phyloP scores from a whole-genome alignment of 2,329 filamentous ascomycete species.

The Gremmenia infestans region DNA sequence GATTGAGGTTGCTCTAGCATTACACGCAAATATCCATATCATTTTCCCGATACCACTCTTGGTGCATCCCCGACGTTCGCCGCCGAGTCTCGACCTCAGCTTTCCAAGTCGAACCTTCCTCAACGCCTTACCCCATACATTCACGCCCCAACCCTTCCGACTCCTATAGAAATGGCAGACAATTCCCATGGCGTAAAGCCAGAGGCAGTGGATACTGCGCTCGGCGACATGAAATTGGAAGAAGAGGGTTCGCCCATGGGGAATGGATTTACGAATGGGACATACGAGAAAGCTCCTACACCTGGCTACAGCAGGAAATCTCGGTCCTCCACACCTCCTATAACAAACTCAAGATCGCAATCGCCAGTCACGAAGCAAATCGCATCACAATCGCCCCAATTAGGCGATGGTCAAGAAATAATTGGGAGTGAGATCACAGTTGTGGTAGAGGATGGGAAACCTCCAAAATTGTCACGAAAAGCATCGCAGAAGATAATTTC shows the following conservation, averaged over 20 bases:
- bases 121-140: neutral
- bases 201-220: conserved; percentile 28
- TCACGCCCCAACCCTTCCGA: neutral
- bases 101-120: conserved; percentile 1
- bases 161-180: conserved; percentile 26
- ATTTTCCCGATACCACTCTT: neutral
- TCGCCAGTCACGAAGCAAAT: conserved; percentile 23
- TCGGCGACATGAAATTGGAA: conserved; percentile 32
- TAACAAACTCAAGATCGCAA: conserved; percentile 20
- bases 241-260: conserved; percentile 14
- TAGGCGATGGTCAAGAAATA: conserved; percentile 43
- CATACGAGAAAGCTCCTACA: conserved; percentile 15
- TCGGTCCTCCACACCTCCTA: conserved; percentile 24
- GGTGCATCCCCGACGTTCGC: neutral
- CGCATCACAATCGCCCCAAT: conserved; percentile 29
- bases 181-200: conserved; percentile 24
- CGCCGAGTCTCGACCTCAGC: neutral
- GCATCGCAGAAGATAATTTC: conserved; percentile 63
- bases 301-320: conserved; percentile 19
- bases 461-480: conserved; percentile 69
- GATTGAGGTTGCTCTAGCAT: neutral
- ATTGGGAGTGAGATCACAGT: conserved; percentile 57
- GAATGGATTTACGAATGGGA: conserved; percentile 19
- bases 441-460: conserved; percentile 59
- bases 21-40: neutral